phyloP scores from a whole-genome alignment of 2,329 filamentous ascomycete genomes.

The Exophiala dermatitidis region DNA sequence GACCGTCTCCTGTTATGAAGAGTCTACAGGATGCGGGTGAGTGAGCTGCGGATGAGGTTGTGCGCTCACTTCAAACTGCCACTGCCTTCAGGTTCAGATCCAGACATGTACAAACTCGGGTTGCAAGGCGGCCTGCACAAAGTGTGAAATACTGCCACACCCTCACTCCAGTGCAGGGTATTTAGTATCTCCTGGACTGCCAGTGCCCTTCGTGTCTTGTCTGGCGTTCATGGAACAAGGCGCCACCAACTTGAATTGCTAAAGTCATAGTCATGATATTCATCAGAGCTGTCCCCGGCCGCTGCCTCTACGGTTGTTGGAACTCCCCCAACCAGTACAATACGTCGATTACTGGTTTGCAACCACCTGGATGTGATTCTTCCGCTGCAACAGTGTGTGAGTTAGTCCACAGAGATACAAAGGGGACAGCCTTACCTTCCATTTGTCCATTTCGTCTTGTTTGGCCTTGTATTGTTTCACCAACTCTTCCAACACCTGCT shows the following conservation, averaged over 20 bases:
- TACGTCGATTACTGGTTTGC: slow-evolving; percentile 31
- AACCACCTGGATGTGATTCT: slow-evolving; percentile 45
- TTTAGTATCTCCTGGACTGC: not conserved
- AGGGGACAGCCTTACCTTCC: slow-evolving; percentile 65
- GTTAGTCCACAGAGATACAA: not conserved
- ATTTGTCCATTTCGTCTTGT: slow-evolving; percentile 91
- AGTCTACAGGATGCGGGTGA: not conserved
- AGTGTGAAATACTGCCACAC: not conserved
- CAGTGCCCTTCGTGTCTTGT: not conserved
- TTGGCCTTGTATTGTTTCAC: slow-evolving; percentile 95
- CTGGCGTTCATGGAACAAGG: too few species aligned
- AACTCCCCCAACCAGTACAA: not conserved
- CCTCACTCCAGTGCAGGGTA: not conserved
- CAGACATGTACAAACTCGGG: not conserved
- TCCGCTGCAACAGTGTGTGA: slow-evolving; percentile 34
- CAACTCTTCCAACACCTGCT: slow-evolving; percentile 87
- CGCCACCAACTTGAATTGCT: not conserved
- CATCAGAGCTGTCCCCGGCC: not conserved
- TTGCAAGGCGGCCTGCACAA: not conserved
- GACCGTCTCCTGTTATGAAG: not conserved
- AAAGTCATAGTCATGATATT: not conserved
- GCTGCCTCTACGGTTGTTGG: not conserved
- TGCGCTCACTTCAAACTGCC: not conserved
- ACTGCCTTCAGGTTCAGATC: not conserved
- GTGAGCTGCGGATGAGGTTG: not conserved